phyloP scores from a whole-genome alignment of 148 eudicot genomes.

The Rhododendron ovatum region DNA sequence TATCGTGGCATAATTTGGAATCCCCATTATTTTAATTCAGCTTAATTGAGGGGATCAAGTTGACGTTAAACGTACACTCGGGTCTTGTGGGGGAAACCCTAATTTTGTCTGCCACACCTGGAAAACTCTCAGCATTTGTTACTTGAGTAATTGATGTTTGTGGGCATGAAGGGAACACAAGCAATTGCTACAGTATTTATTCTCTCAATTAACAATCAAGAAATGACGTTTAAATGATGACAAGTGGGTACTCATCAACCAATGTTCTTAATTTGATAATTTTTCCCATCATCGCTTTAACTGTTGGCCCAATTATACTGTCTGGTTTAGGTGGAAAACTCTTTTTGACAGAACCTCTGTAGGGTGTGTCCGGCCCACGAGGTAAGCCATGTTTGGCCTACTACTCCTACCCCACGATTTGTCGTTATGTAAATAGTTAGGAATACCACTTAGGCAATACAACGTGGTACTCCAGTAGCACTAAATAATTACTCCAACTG shows the following conservation, averaged over 20 bases:
- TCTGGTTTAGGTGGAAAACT: too few relatives aligned
- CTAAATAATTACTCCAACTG: not conserved
- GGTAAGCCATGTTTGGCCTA: too few relatives aligned
- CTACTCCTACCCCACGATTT: too few relatives aligned
- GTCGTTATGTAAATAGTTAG: too few relatives aligned
- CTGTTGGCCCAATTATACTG: not conserved
- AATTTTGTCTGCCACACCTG: slow-evolving; percentile 34
- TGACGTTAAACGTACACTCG: not conserved
- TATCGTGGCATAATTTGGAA: slow-evolving; percentile 7
- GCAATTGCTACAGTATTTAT: slow-evolving; percentile 20
- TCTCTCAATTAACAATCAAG: slow-evolving; percentile 9
- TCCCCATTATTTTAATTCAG: not conserved
- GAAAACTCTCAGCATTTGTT: not conserved
- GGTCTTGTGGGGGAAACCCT: slow-evolving; percentile 18
- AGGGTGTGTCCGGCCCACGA: too few relatives aligned
- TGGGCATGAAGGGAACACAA: slow-evolving; percentile 42
- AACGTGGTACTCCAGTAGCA: too few relatives aligned
- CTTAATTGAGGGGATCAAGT: not conserved
- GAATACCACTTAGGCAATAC: too few relatives aligned
- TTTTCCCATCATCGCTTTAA: not conserved
- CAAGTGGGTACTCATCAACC: slow-evolving; percentile 7
- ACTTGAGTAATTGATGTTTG: slow-evolving; percentile 13
- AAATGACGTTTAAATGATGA: slow-evolving; percentile 7
- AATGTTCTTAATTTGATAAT: not conserved
- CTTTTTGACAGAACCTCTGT: too few relatives aligned